Percentiles rank a stretch among this genome's conserved stretches.
These are phyloP conservation scores for Xerocomellus dryophilus DNA, from an alignment of 768 basidiomycete genomes.

Conservation along the genomic window DNA sequence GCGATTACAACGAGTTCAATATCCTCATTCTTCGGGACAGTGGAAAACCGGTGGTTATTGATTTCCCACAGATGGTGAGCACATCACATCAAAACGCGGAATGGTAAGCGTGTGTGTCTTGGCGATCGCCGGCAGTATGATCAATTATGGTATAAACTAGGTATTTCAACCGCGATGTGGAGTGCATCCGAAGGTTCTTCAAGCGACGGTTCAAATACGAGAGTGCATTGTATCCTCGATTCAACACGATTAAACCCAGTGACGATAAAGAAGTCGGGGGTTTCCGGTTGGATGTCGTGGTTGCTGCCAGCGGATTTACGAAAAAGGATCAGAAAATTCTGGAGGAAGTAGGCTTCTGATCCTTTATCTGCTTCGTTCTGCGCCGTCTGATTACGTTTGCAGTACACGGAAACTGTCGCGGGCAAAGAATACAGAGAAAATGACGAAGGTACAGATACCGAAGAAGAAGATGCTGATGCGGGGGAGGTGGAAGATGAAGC, in stretches of 20 bases:
- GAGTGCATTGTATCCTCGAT: slow-evolving; percentile 82
- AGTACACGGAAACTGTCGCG: slow-evolving; percentile 67
- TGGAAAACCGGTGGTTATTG: slow-evolving; percentile 85
- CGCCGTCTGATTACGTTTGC: slow-evolving; percentile 21
- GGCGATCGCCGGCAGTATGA: slow-evolving; percentile 10
- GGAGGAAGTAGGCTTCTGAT: slow-evolving; percentile 64
- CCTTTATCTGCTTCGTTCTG: slow-evolving; percentile 19
- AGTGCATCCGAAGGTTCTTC: slow-evolving; percentile 94
- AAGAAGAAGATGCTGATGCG: slow-evolving; percentile 38
- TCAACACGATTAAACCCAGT: slow-evolving; percentile 45
- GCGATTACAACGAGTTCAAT: slow-evolving; percentile 99
- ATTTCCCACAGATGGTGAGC: slow-evolving; percentile 99
- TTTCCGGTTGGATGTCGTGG: slow-evolving; percentile 84
- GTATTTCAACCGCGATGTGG: slow-evolving; percentile 99
- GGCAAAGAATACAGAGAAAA: slow-evolving; percentile 34
- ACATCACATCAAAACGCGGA: slow-evolving; percentile 96
- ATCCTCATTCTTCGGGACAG: slow-evolving; percentile 82
- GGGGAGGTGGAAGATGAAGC: slow-evolving; percentile 38
- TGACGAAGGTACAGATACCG: slow-evolving; percentile 28
- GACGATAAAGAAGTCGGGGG: slow-evolving; percentile 41
- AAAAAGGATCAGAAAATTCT: slow-evolving; percentile 76
- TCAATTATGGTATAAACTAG: slow-evolving; percentile 39
- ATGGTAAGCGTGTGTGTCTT: slow-evolving; percentile 53
- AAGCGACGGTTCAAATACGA: slow-evolving; percentile 89
- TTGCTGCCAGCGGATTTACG: slow-evolving; percentile 92